phyloP scores from a whole-genome alignment of 306 rosid genomes.

The Ormosia semicastrata region DNA sequence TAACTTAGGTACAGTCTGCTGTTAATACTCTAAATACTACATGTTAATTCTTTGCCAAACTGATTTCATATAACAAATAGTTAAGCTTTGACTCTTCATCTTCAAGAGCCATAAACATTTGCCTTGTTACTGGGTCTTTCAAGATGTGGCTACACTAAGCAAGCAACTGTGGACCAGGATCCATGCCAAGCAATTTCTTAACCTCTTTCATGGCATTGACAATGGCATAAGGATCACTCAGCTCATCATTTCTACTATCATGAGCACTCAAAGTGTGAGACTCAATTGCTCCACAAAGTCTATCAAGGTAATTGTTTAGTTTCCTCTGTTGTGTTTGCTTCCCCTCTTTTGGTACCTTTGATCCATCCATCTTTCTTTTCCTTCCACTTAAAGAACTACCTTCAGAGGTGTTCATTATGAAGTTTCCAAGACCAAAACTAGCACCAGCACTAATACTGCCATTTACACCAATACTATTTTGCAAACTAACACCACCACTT shows the following conservation, averaged over 20 bases:
- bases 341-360: neutral
- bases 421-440: neutral
- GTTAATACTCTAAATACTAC: too few species aligned
- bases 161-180: too few species aligned
- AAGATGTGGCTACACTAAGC: neutral
- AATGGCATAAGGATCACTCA: neutral
- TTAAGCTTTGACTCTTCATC: too few species aligned
- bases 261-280: too few species aligned
- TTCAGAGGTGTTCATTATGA: neutral
- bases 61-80: too few species aligned
- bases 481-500: too few species aligned
- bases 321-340: neutral
- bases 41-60: too few species aligned
- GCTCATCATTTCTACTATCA: too few species aligned
- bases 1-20: too few species aligned
- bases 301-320: neutral
- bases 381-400: neutral
- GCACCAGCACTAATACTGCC: neutral
- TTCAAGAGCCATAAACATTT: too few species aligned
- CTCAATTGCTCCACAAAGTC: too few species aligned
- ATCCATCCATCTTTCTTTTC: neutral
- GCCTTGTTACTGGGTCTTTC: neutral
- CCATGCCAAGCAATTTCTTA: neutral
- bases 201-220: neutral
- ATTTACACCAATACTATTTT: neutral